Evolutionary conservation across 2,329 filamentous ascomycete species (phyloP).

Genomic region (Thelonectria discophora): DNA sequence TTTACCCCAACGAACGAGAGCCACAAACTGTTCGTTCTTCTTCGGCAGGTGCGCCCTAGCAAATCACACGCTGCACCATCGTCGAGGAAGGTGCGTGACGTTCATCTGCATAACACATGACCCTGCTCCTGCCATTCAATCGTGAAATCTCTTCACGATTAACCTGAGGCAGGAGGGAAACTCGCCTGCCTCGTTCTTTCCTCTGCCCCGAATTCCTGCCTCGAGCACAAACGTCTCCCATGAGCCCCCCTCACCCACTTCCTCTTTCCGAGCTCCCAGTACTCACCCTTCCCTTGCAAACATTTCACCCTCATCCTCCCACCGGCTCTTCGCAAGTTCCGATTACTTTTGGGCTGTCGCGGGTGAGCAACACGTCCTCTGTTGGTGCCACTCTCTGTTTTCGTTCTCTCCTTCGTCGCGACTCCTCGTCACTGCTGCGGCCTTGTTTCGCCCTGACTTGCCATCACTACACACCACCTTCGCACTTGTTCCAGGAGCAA

Average conservation of each 20-base stretch:
- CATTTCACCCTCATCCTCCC: slow-evolving; percentile 2
- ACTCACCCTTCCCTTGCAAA: background rate
- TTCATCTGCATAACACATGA: slow-evolving; percentile 1
- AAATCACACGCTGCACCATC: background rate
- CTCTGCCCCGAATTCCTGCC: background rate
- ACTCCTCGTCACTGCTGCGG: slow-evolving; percentile 1
- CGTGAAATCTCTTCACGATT: background rate
- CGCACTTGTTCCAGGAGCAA: slow-evolving; percentile 7
- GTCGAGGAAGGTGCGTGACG: slow-evolving; percentile 5
- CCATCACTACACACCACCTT: background rate
- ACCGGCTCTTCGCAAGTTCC: background rate
- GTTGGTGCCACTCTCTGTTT: background rate
- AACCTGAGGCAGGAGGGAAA: slow-evolving; percentile 16
- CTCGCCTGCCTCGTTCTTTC: background rate
- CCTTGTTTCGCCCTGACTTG: background rate
- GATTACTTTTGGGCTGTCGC: background rate
- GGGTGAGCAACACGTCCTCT: background rate
- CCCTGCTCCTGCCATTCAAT: slow-evolving; percentile 11
- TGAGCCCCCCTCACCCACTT: background rate
- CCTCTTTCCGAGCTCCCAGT: background rate
- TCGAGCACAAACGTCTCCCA: background rate
- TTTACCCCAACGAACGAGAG: background rate
- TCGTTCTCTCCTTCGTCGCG: background rate
- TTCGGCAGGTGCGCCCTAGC: background rate
- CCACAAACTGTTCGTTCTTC: background rate